phyloP scores from a whole-genome alignment of 2,329 filamentous ascomycete genomes.

The Trichoderma harzianum region DNA sequence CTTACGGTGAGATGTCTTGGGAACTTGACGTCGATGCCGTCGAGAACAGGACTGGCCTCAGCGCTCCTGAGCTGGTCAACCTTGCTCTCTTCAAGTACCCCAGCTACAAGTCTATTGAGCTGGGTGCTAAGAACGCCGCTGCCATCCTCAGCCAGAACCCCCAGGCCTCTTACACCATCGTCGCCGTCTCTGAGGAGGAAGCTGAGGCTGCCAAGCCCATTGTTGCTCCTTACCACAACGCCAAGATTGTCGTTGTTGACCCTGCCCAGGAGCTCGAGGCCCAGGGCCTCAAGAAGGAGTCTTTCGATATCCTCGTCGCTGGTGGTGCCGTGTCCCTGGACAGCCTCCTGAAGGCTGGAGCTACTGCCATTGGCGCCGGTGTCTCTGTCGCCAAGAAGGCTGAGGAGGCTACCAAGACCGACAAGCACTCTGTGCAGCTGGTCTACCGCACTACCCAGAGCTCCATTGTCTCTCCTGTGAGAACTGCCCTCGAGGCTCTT shows the following conservation, averaged over 20 bases:
- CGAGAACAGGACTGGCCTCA: slow-evolving; percentile 5
- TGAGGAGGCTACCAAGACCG: neutral
- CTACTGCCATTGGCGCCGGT: neutral
- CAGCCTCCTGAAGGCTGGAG: slow-evolving; percentile 7
- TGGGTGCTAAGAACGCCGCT: slow-evolving; percentile 19
- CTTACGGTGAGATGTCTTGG: slow-evolving; percentile 20
- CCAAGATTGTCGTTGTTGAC: slow-evolving; percentile 3
- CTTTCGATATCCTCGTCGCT: slow-evolving; percentile 8
- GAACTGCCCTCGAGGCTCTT: slow-evolving; percentile 19
- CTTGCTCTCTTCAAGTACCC: slow-evolving; percentile 30
- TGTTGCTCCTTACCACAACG: slow-evolving; percentile 7
- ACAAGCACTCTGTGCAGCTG: slow-evolving; percentile 10
- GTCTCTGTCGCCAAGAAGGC: neutral
- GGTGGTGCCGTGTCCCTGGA: neutral
- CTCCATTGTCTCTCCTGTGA: slow-evolving; percentile 19
- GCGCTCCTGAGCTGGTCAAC: slow-evolving; percentile 18
- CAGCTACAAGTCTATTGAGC: slow-evolving; percentile 22
- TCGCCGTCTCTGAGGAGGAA: slow-evolving; percentile 2
- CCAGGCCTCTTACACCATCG: slow-evolving; percentile 8
- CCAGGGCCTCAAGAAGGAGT: slow-evolving; percentile 1
- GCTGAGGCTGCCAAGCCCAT: neutral
- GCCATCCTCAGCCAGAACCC: slow-evolving; percentile 2
- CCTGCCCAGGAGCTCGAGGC: neutral
- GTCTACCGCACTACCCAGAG: slow-evolving; percentile 20
- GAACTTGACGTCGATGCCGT: slow-evolving; percentile 26